Percentiles rank a stretch among this genome's conserved stretches.
These are phyloP conservation scores for Ophiostoma tasmaniense DNA, from an alignment of 2,329 filamentous ascomycete species.

Conservation along the genomic window DNA sequence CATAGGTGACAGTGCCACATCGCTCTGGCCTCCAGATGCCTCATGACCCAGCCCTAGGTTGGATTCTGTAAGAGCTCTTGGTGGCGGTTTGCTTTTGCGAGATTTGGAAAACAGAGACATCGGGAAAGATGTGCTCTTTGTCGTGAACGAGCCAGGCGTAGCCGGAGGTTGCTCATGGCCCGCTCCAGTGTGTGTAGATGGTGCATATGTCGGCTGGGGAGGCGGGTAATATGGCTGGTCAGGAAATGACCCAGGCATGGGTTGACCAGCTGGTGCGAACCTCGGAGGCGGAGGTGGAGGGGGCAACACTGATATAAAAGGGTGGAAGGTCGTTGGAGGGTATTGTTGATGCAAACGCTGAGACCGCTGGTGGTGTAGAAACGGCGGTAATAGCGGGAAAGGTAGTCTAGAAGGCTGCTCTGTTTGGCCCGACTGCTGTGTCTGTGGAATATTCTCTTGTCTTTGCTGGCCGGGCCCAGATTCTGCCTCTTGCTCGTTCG, in stretches of 20 bases:
- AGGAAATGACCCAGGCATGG: slow-evolving; percentile 1
- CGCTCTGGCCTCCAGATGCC: neutral
- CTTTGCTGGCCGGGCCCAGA: neutral
- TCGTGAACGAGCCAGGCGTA: neutral
- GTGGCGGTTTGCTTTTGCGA: neutral
- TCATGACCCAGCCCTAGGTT: neutral
- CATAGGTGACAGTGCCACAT: neutral
- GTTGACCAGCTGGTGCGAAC: neutral
- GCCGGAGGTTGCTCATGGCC: neutral
- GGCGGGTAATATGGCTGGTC: neutral
- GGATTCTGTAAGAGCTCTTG: neutral
- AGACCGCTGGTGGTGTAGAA: neutral
- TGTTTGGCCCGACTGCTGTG: neutral
- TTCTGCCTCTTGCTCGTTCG: neutral
- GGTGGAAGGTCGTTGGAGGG: neutral
- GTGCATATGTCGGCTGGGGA: neutral
- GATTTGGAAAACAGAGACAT: neutral
- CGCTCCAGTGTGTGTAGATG: neutral
- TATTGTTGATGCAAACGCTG: neutral
- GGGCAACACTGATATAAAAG: neutral
- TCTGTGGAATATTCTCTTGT: neutral
- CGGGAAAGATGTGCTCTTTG: neutral
- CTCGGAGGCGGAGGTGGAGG: neutral
- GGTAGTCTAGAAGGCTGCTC: neutral
- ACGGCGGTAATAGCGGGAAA: neutral